Evolutionary conservation across 2,329 filamentous ascomycete genomes (phyloP), one percentile per base, ranked within the genome.

Genomic region (Venturia carpophila): DNA sequence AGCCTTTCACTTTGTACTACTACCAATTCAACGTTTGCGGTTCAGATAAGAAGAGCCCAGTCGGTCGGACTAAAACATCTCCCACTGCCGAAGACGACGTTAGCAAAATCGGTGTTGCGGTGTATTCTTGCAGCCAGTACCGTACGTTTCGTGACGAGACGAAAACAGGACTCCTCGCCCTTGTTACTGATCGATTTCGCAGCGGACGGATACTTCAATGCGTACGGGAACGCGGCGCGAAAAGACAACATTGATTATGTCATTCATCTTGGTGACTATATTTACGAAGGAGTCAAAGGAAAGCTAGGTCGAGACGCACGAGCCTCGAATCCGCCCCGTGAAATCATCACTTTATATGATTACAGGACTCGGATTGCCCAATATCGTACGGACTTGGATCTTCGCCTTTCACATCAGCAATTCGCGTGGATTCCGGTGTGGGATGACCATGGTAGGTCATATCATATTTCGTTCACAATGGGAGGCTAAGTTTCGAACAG

Each of bases 371-470:
- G 83, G 64, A 73, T 80, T 71, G 84, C 82, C 21, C 82, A 79
- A 19, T 86, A 87, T 71, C 79, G 84, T 27, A 85, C 83, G n/a
- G 85, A 88, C 72, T 69, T 79, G 2, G 85, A 87, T 70, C 77
- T 87, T n/a, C 70, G 82, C 58, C 74, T 79, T 3, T 83, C 77
- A 34, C 83, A 86, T 70, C 78, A 82, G 66, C 75, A 77, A 11
- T 87, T 83, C 67, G 78, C 85, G 1, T 87, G 84, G 84, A 87
- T 87, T 68, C 77, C 84, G 7, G 82, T 85, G 1, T 87, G 84
- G 84, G 85, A 87, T 70, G 84, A 86, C 68, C 84, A 86, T 72
- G 34, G 69, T 66, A 77, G 64, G 56, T 58, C 45, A 61, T 55
- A 62, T 17, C 39, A 1, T 63, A 45, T 55, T 41, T 15, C 62